Base-by-base conservation (phyloP, 2,329 filamentous ascomycete genomes). In the Neodidymelliopsis sp. region DNA sequence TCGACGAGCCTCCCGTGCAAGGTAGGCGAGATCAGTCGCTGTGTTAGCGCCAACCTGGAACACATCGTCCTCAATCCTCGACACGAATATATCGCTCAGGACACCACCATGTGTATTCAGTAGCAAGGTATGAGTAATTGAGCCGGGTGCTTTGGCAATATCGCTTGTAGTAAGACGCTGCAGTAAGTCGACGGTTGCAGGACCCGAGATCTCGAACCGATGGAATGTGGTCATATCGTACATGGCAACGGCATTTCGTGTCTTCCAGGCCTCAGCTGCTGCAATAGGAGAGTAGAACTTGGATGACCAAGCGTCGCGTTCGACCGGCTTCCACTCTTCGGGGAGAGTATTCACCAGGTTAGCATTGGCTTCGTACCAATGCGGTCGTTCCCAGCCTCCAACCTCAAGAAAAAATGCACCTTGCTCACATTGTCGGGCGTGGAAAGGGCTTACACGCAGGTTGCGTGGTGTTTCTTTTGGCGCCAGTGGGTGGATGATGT, bases 241-340 rank as follows among this genome's bases (percentile, higher is more conserved):
- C 77, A 87, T 76, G 6, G 81, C 84, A 2, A 80, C 83, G 0
- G 81, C 79, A 4, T 82, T 84, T 1, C 84, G 77, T 2, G 84
- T 86, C 72, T 84, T 86, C 83, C 83, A 86, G 0, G 84, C 84
- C 63, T 87, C 84, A 1, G 74, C 83, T 0, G 82, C 83, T 0
- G 79, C 76, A 27, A 86, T 80, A 0, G 83, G 80, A 0, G 83
- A 86, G 63, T 84, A 81, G 52, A 79, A 83, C 18, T 73, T 71
- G 0, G 78, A 70, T 1, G 84, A 83, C 84, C 84, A 87, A 0
- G 77, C 67, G 60, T 87, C 84, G 9, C 84, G 77, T 27, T 80
- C 77, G 0, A 78, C 72, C 0, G 83, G 81, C 49, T 72, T 73
- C 83, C 83, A 86, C 30, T 77, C 72, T 0, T 73, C 59, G 0